Evolutionary conservation across 129 eudicot species (phyloP), one percentile per base, ranked within the genome.

Genomic region (Escallonia herrerae): DNA sequence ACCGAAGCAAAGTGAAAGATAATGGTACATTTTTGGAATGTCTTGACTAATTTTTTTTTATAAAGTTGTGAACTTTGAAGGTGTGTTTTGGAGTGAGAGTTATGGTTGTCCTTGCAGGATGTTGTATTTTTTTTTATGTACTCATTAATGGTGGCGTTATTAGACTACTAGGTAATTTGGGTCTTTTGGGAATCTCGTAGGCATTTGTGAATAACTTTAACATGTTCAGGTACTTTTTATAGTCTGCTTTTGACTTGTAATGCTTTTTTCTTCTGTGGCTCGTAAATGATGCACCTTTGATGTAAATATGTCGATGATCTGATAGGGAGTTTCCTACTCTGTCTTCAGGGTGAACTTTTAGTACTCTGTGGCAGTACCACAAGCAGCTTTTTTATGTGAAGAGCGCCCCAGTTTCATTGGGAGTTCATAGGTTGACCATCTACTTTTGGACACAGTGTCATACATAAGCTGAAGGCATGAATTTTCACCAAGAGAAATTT

Each of bases 401-500:
- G 61, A 56, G 42, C 71, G 12, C 43, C 51, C 63, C 45, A 13
- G 60, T 13, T 64, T 62, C 11, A 14, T 63, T 46, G 50, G 65
- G 72, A 69, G 8, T 63, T 47, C 47, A 56, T 47, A 62, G 66
- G 72, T 58, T 59, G 66, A 65, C 60, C 60, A 69, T 79, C 68
- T 56, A 38, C 10, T 63, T 43, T 61, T 22, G 33, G 33, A 42
- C 44, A 39, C 63, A 12, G 41, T 42, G 56, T 52, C 33, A 58
- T 9, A 50, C 59, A 14, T 76, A 33, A 67, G 39, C 56, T 69
- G 57, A 42, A 60, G 73, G 45, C 46, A 90, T 90, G 97, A 79
- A 75, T 68, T 65, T 62, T 69, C 80, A 71, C 43, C 65, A 76
- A 7, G 87, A 83, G 68, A 86, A 90, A 76, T 73, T 84, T 52